phyloP scores from a whole-genome alignment of 1,284 basidiomycete genomes.

The Phenoliferia sp. region DNA sequence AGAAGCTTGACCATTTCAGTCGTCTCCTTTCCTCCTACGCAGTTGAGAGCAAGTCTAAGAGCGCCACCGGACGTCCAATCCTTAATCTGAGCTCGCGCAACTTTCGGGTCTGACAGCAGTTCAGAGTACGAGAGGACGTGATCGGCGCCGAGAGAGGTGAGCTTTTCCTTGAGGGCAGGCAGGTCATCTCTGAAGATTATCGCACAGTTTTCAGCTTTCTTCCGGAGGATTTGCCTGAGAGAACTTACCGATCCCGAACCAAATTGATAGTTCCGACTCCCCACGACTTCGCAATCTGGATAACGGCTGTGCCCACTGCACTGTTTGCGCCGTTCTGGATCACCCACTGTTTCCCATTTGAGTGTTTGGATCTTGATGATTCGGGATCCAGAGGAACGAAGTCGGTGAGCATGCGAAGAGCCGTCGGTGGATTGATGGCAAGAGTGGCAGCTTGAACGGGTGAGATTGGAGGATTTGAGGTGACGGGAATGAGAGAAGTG shows the following conservation, averaged over 20 bases:
- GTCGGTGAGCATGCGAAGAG: slow-evolving; percentile 69
- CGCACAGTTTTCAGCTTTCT: not conserved
- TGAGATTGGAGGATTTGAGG: slow-evolving; percentile 40
- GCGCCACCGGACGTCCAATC: slow-evolving; percentile 20
- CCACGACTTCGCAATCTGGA: slow-evolving; percentile 36
- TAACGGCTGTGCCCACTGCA: slow-evolving; percentile 46
- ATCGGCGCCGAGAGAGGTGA: slow-evolving; percentile 61
- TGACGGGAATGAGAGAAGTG: slow-evolving; percentile 59
- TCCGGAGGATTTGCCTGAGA: not conserved
- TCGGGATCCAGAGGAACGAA: slow-evolving; percentile 54
- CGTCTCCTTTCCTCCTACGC: slow-evolving; percentile 67
- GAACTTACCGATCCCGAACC: slow-evolving; percentile 59
- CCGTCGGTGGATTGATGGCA: slow-evolving; percentile 75
- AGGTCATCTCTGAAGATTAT: slow-evolving; percentile 58
- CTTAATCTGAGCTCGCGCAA: slow-evolving; percentile 45
- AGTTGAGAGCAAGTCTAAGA: slow-evolving; percentile 64
- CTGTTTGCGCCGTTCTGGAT: slow-evolving; percentile 81
- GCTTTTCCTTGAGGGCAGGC: slow-evolving; percentile 50
- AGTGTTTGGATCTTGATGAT: not conserved
- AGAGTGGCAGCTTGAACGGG: slow-evolving; percentile 64
- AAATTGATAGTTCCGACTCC: slow-evolving; percentile 71
- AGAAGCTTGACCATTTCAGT: slow-evolving; percentile 62
- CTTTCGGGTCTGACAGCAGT: slow-evolving; percentile 43
- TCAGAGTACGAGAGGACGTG: slow-evolving; percentile 70
- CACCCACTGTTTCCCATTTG: slow-evolving; percentile 50